Base-by-base conservation (phyloP, 1,284 basidiomycete species). In the Naganishia sp. region DNA sequence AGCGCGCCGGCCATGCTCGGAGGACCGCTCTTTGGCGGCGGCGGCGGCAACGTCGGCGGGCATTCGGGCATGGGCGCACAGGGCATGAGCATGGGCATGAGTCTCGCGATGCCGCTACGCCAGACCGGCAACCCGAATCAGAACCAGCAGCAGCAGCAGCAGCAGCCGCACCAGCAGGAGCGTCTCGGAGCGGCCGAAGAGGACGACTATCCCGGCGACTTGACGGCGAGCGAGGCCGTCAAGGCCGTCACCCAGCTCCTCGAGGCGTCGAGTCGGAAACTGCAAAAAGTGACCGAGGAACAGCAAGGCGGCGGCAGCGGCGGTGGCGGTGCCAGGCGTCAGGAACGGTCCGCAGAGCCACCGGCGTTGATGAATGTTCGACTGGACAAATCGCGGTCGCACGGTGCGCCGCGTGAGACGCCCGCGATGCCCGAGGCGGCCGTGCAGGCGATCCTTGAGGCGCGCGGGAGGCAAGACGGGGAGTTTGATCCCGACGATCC, bases 151-250 rank as follows among this genome's bases (percentile, higher is more conserved):
- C 42, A 23, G 28, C 55, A 31, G 52, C 23, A 39, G 18, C 39
- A 43, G 6, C 25, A 6, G 5, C 32, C n/a, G 28, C 55, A 31
- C 35, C 23, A 39, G 18, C 39, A 43, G 6, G 42, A 6, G 5
- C 32, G 15, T 28, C 28, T 28, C 28, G 28, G 28, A 28, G 17
- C 35, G 11, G 21, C 21, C 41, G 42, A 39, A 11, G 35, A 61
- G n/a, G 35, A 32, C n/a, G 57, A 51, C 10, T 61, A 61, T 21
- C 57, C 57, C 3, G 25, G 57, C 5, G 58, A 61, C 10, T n/a
- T 61, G 47, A 61, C 58, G 35, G 58, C 58, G 35, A 61, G 58
- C 32, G 58, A 61, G 45, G 58, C 58, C 47, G 58, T 61, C 35
- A 51, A 49, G 49, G 58, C 58, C 23, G 58, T 61, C 23, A 61